Evolutionary conservation across 2,329 filamentous ascomycete genomes (phyloP), one percentile per base, ranked within the genome.

Genomic region (Diplodia scrobiculata): DNA sequence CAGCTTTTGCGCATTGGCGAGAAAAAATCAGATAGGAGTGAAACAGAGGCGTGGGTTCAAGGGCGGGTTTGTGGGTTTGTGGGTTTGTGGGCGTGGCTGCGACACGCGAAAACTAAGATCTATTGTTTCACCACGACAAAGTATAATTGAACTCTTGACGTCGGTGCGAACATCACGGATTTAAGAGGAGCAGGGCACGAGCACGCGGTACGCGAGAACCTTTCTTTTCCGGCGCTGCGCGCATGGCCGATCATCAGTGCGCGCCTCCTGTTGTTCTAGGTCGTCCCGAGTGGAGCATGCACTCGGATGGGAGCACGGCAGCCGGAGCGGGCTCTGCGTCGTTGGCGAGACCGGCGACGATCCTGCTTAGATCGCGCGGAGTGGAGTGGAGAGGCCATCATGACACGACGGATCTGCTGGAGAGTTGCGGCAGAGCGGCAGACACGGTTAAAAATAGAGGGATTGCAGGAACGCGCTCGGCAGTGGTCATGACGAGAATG

Each of bases 101-200:
- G 48, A 51, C 19, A 27, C 19, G 48, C 48, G 10, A 25, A 27
- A 13, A 13, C 48, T 17, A 13, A 32, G 52, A 45, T 53, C 63
- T 25, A 65, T 55, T 34, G 63, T 65, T 65, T 65, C 63, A 65
- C 63, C 51, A 48, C 11, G 36, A n/a, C 21, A 41, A 65, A 65
- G 45, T 34, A 29, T 36, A 65, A 48, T 50, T n/a, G 45, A 4
- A 34, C 41, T 27, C 3, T 45, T 48, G 51, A 55, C 63, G 63
- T 29, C 34, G 50, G 21, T 29, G 19, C 32, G 38, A 25, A 60
- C 38, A 41, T 60, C 38, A 47, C 36, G 54, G 21, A 58, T 32
- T 45, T 21, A 58, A 19, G 17, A 25, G 19, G 14, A 29, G 48
- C 47, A 51, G 32, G 47, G 32, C 29, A 52, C 36, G 34, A 19